Base-by-base conservation (phyloP, 768 basidiomycete species). In the Boletus bicolor region DNA sequence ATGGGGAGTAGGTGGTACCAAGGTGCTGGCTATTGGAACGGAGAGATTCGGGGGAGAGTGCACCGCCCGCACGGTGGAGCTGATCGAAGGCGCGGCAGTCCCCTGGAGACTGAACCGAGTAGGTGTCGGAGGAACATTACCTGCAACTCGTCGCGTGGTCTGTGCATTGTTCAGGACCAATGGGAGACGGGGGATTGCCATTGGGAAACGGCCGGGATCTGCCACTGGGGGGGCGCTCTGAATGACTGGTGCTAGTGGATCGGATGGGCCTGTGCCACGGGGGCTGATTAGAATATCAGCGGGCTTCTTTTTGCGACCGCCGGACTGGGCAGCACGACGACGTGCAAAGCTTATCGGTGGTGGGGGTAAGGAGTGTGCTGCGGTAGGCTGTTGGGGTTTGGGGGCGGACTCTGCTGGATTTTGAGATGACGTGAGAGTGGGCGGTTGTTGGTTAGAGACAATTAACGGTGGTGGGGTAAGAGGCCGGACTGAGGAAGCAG, bases 241-340 rank as follows among this genome's bases (percentile, higher is more conserved):
- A 35, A 91, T 86, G 46, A 79, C 78, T 24, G 87, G 86, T 52
- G 80, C 80, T 39, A 85, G 72, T 53, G 81, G 81, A 55, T 84
- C 83, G 17, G 68, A 72, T 0, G 71, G 64, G 32, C 81, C 78
- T 5, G 75, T 66, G 57, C 85, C 85, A 50, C 85, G 76, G 10
- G 88, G 87, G 60, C 82, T 86, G 75, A 91, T 89, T 57, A 89
- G 64, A 57, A 90, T 87, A 64, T 91, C 89, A 2, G 89, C 87
- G 0, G 89, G 89, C 69, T 89, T 91, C 72, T 77, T 87, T 68
- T 80, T 83, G 44, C 76, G 78, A 1, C 67, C 72, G n/a, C 84
- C 83, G 12, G 84, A 60, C 54, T 83, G 83, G 28, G 80, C 82
- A 10, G 87, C 85, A 44, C 88, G 82, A 51, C 89, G 87, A 37